phyloP scores from a whole-genome alignment of 176 grass and related monocot genomes.

The Urochloa ruziziensis region DNA sequence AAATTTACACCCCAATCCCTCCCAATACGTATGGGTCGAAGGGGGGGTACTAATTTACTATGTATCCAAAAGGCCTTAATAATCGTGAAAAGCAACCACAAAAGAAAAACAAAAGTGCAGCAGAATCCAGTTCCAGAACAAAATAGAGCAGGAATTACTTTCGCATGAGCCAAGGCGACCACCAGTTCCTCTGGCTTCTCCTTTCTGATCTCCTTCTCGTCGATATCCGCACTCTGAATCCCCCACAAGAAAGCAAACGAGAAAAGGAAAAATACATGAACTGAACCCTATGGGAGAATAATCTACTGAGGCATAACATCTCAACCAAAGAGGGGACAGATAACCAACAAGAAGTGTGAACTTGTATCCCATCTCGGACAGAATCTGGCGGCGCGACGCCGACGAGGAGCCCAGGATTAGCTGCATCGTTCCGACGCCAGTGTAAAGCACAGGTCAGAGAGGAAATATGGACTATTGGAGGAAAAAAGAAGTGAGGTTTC shows the following conservation, averaged over 20 bases:
- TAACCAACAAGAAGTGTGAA: slow-evolving; percentile 70
- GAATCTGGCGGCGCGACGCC: slow-evolving; percentile 77
- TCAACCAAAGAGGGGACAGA: not conserved
- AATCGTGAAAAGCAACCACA: not conserved
- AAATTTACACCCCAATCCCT: too few relatives aligned
- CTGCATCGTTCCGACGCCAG: slow-evolving; percentile 34
- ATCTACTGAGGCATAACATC: not conserved
- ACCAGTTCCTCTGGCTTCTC: slow-evolving; percentile 85
- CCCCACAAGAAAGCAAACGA: not conserved
- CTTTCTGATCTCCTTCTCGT: slow-evolving; percentile 83
- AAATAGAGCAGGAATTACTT: slow-evolving; percentile 42
- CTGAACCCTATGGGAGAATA: not conserved
- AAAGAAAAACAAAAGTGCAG: not conserved
- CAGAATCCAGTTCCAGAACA: not conserved
- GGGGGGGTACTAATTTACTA: too few relatives aligned
- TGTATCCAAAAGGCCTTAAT: not conserved
- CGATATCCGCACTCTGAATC: slow-evolving; percentile 77
- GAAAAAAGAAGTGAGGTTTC: not conserved
- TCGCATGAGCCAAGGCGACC: slow-evolving; percentile 78
- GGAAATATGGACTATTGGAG: not conserved
- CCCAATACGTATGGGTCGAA: too few relatives aligned
- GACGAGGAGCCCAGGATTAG: slow-evolving; percentile 89
- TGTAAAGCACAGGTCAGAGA: slow-evolving; percentile 12
- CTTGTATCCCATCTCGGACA: slow-evolving; percentile 90
- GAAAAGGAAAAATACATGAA: not conserved